Percentiles rank a stretch among this genome's conserved stretches.
These are phyloP conservation scores for Calonectria fujianensis DNA, from an alignment of 2,329 filamentous ascomycete genomes.

Conservation along the genomic window DNA sequence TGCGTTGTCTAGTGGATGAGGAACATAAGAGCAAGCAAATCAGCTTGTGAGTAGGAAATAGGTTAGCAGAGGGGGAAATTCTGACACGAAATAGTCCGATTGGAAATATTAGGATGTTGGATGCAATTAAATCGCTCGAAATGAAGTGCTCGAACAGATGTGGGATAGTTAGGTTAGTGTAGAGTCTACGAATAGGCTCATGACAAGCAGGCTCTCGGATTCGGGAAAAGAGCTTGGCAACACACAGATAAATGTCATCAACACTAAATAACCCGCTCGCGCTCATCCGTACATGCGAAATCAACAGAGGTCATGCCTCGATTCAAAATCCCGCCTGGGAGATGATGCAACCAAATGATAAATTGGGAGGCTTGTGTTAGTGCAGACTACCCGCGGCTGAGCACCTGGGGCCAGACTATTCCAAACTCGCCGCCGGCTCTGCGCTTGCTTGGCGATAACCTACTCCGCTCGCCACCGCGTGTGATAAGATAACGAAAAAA, in stretches of 20 bases:
- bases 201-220: background rate
- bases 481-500: background rate
- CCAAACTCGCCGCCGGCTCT: background rate
- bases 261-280: background rate
- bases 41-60: background rate
- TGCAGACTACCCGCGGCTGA: conserved; percentile 9
- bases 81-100: background rate
- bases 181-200: background rate
- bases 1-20: background rate
- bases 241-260: background rate
- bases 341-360: background rate
- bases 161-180: background rate
- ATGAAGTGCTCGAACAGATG: background rate
- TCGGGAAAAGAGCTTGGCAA: background rate
- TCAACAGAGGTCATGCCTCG: background rate
- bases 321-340: background rate
- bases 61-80: background rate
- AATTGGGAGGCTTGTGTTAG: conserved; percentile 24
- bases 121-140: background rate
- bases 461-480: background rate
- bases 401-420: background rate
- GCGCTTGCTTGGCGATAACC: conserved; percentile 15
- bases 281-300: background rate
- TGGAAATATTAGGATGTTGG: background rate
- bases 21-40: background rate